These are phyloP conservation scores for Danielia reshetovae DNA, from an alignment of 805 yeast genomes.

Conservation along the genomic window DNA sequence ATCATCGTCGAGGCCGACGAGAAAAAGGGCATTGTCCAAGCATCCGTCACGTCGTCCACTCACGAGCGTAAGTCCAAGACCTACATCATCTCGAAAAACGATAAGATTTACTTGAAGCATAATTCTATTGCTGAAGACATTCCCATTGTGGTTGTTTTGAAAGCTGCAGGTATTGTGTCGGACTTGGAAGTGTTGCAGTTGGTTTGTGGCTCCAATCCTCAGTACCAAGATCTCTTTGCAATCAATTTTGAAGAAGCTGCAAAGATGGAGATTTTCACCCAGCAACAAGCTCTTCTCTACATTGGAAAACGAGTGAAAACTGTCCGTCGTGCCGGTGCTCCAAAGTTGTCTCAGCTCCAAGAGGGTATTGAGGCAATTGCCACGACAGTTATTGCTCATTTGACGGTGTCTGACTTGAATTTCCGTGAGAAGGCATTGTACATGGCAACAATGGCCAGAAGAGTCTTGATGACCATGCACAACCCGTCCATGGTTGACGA, in stretches of 20 bases:
- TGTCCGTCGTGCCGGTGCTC: conserved; percentile 79
- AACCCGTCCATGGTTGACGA: conserved; percentile 96
- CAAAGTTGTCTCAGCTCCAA: conserved; percentile 74
- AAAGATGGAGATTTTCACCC: conserved; percentile 78
- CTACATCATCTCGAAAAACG: conserved; percentile 89
- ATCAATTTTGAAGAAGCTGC: conserved; percentile 94
- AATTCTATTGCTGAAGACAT: conserved; percentile 93
- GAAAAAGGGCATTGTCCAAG: conserved; percentile 90
- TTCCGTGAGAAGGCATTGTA: conserved; percentile 93
- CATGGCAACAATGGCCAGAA: conserved; percentile 93
- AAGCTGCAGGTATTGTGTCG: conserved; percentile 91
- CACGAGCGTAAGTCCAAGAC: conserved; percentile 98
- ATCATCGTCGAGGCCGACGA: conserved; percentile 97
- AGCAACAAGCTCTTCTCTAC: conserved; percentile 88
- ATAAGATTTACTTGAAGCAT: conserved; percentile 85
- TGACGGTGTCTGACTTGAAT: conserved; percentile 78
- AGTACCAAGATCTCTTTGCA: conserved; percentile 88
- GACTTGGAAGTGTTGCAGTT: conserved; percentile 91
- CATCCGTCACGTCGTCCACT: conserved; percentile 96
- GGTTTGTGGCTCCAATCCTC: conserved; percentile 86
- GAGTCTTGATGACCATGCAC: conserved; percentile 93
- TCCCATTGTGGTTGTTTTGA: conserved; percentile 87
- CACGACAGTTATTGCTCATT: conserved; percentile 92
- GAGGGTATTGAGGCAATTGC: conserved; percentile 98
- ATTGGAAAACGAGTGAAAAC: conserved; percentile 91